Evolutionary conservation across 441 rosid species (phyloP).

Genomic region (Gossypium schwendimanii): DNA sequence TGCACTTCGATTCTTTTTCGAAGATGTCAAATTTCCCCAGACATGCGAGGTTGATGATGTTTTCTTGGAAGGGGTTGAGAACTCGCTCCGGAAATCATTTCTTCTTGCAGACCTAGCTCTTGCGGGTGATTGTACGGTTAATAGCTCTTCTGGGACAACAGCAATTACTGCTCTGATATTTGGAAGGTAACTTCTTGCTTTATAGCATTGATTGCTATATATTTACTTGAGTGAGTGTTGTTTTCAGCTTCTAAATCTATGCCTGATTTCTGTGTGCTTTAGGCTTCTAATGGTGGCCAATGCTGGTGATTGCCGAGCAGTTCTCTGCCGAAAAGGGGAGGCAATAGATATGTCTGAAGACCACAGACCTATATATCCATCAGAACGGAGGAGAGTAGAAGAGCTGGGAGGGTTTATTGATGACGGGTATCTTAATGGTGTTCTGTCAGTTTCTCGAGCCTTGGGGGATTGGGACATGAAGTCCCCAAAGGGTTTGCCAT

Average conservation of each 20-base stretch:
- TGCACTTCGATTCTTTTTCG: slow-evolving; percentile 39
- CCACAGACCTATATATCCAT: slow-evolving; percentile 54
- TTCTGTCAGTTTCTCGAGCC: slow-evolving; percentile 72
- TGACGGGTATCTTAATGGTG: slow-evolving; percentile 75
- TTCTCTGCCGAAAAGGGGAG: slow-evolving; percentile 56
- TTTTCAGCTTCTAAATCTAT: neutral
- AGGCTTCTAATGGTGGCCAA: slow-evolving; percentile 75
- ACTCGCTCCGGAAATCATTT: slow-evolving; percentile 36
- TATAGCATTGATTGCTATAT: neutral
- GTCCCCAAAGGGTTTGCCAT: slow-evolving; percentile 42
- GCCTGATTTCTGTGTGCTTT: slow-evolving; percentile 8
- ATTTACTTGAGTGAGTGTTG: neutral
- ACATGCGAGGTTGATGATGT: slow-evolving; percentile 43
- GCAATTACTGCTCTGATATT: slow-evolving; percentile 45
- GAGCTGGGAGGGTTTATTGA: slow-evolving; percentile 61
- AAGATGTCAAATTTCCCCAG: slow-evolving; percentile 42
- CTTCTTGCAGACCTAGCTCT: slow-evolving; percentile 46
- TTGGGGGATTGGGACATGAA: slow-evolving; percentile 95
- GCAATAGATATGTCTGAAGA: slow-evolving; percentile 68
- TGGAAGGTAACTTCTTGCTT: slow-evolving; percentile 38
- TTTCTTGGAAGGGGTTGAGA: slow-evolving; percentile 42
- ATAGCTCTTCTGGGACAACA: slow-evolving; percentile 50
- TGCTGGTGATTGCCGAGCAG: slow-evolving; percentile 75
- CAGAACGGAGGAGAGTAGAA: slow-evolving; percentile 57
- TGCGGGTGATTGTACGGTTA: slow-evolving; percentile 38